Evolutionary conservation across 2,329 filamentous ascomycete species (phyloP).

Genomic region (Bipolaris oryzae): DNA sequence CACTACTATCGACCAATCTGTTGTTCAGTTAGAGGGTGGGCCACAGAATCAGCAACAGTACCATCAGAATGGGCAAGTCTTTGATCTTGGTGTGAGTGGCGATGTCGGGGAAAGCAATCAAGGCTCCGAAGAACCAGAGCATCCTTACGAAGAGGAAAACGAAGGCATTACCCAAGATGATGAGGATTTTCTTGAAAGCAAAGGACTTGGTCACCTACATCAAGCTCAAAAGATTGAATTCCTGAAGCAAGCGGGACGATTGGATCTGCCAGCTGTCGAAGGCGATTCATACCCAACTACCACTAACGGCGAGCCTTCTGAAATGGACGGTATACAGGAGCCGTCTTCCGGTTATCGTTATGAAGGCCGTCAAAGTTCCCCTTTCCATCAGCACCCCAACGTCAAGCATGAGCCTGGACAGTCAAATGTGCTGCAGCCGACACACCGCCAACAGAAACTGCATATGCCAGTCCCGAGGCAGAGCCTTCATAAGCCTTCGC

Average conservation of each 20-base stretch:
- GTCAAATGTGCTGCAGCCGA: conserved; percentile 8
- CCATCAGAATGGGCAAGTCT: conserved; percentile 15
- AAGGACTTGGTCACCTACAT: conserved; percentile 2
- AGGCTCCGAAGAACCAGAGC: neutral
- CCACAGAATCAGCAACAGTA: conserved; percentile 15
- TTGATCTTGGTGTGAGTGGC: conserved; percentile 13
- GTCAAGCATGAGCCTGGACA: conserved; percentile 11
- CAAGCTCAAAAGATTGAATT: conserved; percentile 9
- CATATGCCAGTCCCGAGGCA: conserved; percentile 2
- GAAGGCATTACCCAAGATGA: conserved; percentile 5
- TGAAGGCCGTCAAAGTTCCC: conserved; percentile 8
- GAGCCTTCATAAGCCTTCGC: conserved; percentile 3
- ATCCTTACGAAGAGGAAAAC: neutral
- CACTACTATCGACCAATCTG: conserved; percentile 37
- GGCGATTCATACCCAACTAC: conserved; percentile 49
- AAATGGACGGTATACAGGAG: conserved; percentile 18
- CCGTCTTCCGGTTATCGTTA: conserved; percentile 12
- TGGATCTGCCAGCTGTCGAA: conserved; percentile 20
- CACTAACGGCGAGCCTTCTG: conserved; percentile 39
- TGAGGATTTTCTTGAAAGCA: neutral
- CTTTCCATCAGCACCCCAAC: conserved; percentile 16
- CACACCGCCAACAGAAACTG: conserved; percentile 10
- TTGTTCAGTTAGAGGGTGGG: conserved; percentile 25
- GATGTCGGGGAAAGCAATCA: conserved; percentile 10
- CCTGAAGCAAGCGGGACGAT: neutral